These are phyloP conservation scores for Trypanosoma lewisi DNA, from an alignment of 208 protist species.

Conservation along the genomic window DNA sequence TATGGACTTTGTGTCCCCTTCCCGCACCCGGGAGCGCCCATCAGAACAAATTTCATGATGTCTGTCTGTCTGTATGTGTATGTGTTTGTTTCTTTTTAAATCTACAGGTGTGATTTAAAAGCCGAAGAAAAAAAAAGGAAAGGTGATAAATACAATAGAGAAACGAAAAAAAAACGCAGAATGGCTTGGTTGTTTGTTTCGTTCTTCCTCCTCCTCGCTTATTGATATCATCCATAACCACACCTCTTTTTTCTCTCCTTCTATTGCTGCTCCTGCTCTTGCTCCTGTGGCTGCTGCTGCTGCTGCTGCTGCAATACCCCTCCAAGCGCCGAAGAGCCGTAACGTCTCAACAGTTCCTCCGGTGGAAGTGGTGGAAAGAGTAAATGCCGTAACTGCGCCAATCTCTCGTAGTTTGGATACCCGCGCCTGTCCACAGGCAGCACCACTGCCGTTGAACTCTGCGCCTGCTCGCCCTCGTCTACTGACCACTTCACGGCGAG, in stretches of 20 bases:
- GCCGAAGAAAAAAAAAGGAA: not conserved
- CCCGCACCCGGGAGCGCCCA: slow-evolving; percentile 90
- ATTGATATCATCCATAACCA: slow-evolving; percentile 1
- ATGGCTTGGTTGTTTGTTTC: no score
- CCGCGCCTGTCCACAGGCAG: slow-evolving; percentile 25
- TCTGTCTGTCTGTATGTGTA: slow-evolving; percentile 1
- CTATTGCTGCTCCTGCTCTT: not conserved
- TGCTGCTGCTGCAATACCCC: not conserved
- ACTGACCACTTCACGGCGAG: slow-evolving; percentile 58
- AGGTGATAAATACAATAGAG: not conserved
- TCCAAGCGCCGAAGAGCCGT: slow-evolving; percentile 41
- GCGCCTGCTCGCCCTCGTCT: slow-evolving; percentile 16
- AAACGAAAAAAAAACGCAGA: slow-evolving; percentile 8
- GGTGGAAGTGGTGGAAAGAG: slow-evolving; percentile 72
- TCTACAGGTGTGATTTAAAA: slow-evolving; percentile 2
- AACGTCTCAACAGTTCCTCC: slow-evolving; percentile 73
- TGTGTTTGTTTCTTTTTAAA: slow-evolving; percentile 13
- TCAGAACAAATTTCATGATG: slow-evolving; percentile 86
- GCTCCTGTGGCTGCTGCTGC: not conserved
- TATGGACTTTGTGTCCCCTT: slow-evolving; percentile 94
- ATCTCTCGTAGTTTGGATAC: slow-evolving; percentile 68
- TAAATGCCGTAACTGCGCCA: slow-evolving; percentile 42
- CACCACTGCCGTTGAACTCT: slow-evolving; percentile 5
- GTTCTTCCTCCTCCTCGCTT: no score
- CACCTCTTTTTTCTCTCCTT: not conserved